Conservation (phyloP, 257 asterid genomes). For the Vinca minor region DNA sequence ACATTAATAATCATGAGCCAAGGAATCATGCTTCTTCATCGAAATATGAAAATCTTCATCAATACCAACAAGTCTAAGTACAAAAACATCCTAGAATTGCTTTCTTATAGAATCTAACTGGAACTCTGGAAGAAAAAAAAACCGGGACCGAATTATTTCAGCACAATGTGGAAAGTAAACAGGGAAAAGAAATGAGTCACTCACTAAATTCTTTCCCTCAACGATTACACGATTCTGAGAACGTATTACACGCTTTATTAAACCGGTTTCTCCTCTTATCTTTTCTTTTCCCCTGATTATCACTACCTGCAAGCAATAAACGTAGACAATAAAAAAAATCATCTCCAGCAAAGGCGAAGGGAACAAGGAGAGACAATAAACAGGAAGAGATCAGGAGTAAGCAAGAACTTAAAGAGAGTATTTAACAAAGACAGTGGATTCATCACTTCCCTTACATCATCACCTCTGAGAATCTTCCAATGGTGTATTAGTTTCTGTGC, state of each 20-base stretch:
- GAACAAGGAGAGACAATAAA: neutral
- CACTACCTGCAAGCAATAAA: constrained; percentile 53
- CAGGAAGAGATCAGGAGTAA: too few species aligned
- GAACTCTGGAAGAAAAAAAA: neutral
- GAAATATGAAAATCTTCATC: neutral
- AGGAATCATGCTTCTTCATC: neutral
- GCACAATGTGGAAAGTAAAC: neutral
- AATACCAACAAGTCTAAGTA: neutral
- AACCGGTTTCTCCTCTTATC: constrained; percentile 88
- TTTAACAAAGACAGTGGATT: neutral
- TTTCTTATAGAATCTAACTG: neutral
- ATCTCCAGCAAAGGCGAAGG: neutral
- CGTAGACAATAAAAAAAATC: neutral
- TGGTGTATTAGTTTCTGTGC: constrained; percentile 82
- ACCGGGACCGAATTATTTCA: neutral
- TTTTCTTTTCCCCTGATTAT: constrained; percentile 84
- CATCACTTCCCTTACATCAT: constrained; percentile 48
- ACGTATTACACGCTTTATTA: constrained; percentile 70
- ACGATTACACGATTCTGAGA: constrained; percentile 89
- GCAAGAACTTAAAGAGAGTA: too few species aligned
- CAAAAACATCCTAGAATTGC: neutral
- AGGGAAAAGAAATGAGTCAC: neutral
- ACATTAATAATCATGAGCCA: neutral
- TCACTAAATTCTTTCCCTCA: constrained; percentile 89
- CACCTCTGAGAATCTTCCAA: constrained; percentile 93